Evolutionary conservation across 768 basidiomycete genomes (phyloP), one percentile per base, ranked within the genome.

Genomic region (Mycena vulgaris): DNA sequence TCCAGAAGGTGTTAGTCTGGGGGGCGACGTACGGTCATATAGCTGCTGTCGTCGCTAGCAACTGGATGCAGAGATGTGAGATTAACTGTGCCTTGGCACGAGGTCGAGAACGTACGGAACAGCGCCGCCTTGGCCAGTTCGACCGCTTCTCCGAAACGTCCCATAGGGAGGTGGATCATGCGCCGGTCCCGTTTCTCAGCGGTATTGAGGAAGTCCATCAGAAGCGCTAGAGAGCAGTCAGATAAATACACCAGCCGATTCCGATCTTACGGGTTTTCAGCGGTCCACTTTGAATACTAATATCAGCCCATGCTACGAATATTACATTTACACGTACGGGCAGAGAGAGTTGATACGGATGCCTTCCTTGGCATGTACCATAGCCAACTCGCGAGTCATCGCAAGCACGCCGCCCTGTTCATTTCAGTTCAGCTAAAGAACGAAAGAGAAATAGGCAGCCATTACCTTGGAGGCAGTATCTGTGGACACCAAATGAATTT

Each of bases 191-290:
- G 90, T 85, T 99, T 99, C 86, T 99, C 98, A 51, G 92, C 86
- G 23, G 98, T 98, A 82, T 99, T 90, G 77, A 99, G 89, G 88
- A 97, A 99, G 81, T 99, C 93, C 98, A 99, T 99, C 31, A 99
- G 87, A 52, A 99, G 90, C 42, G 97, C 95, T 97, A 77, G 48
- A 27, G 23, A 39, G 21, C 17, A 55, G 63, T 68, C 23, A 62
- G 72, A 56, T 67, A 59, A 71, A 39, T 66, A 57, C 39, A 66
- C 45, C 9, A 25, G 67, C n/a, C 35, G 37, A 61, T 47, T 59
- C 28, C 33, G 60, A 45, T 53, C 93, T 81, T 81, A 95, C 95
- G 96, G 33, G 97, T 99, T 82, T 95, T 95, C 69, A 99, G 88
- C 37, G 97, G 97, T 17, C 97, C 97, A 33, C 96, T 97, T 78